Percentiles rank a stretch among this genome's conserved stretches.
Conservation (phyloP, 1,284 basidiomycete species). For the Austropuccinia psidii region DNA sequence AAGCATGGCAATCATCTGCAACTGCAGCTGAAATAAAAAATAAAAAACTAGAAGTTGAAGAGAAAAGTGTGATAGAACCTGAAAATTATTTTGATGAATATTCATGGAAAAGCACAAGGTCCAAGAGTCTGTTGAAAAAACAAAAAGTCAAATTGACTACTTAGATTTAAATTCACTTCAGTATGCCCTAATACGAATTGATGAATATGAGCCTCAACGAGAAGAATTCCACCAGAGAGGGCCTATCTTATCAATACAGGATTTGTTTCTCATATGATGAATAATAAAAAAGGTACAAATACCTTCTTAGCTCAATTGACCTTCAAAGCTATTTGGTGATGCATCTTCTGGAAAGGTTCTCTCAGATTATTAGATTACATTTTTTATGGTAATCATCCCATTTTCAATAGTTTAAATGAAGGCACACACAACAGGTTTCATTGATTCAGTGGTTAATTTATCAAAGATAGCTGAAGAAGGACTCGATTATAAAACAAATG, state of each 20-base stretch:
- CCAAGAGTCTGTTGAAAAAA: not conserved
- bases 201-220: not conserved
- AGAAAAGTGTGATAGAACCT: not conserved
- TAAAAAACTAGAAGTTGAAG: not conserved
- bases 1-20: not conserved
- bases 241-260: not conserved
- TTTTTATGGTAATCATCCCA: not conserved
- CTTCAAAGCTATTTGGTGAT: not conserved
- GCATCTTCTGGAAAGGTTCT: not conserved
- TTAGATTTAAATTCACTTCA: not conserved
- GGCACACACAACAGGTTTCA: not conserved
- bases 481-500: not conserved
- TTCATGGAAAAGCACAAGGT: no score
- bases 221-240: not conserved
- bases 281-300: not conserved
- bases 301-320: not conserved
- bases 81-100: slow-evolving; percentile 23
- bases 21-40: not conserved
- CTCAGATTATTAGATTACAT: not conserved
- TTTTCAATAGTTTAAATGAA: not conserved
- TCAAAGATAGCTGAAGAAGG: not conserved
- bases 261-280: no score
- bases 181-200: not conserved
- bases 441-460: not conserved
- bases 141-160: not conserved